Base-by-base conservation (phyloP, 108 stramenopile genomes). In the Cyclotella baltica region DNA sequence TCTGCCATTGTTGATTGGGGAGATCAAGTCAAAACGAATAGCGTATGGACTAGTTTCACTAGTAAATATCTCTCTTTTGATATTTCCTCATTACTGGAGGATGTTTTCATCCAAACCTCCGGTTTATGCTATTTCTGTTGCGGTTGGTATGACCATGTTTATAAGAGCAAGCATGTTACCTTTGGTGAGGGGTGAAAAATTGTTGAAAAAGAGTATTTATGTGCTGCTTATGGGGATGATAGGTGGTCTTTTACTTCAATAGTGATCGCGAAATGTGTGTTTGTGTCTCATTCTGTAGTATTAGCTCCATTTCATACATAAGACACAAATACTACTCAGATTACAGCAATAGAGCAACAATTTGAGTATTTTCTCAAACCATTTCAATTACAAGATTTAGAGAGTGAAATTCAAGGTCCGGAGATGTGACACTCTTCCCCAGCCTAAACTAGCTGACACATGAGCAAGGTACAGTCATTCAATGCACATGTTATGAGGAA, bases 121-220 rank as follows among this genome's bases (percentile, higher is more conserved):
- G 20, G 61, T 67, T 9, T 80, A 75, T 31, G 61, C 78, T 4
- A 25, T 74, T 27, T 64, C 73, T 36, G 70, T 71, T 34, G 30
- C 52, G 16, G 25, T 55, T 4, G 73, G 73, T 36, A 38, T 62
- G 9, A 48, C 64, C 4, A 75, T 75, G 73, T 80, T 56, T 37
- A 67, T 75, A 4, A 33, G 40, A 43, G 78, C 78, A 23, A 68
- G 73, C 28, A 35, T 55, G 4, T 43, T 72, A 18, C 40, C 52
- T 19, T 38, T 80, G 19, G 51, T 31, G 5, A 13, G 51, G 36
- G 65, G 65, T 27, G 69, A 82, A 29, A 46, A 40, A 20, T 43
- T 82, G 58, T 16, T 82, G 46, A 82, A 82, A 33, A 76, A 77
- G 28, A 76, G 75, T 52, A 76, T 82, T 37, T 76, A 76, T 38